Conservation (phyloP, 2,329 filamentous ascomycete genomes). For the Akanthomyces uredinophilus region DNA sequence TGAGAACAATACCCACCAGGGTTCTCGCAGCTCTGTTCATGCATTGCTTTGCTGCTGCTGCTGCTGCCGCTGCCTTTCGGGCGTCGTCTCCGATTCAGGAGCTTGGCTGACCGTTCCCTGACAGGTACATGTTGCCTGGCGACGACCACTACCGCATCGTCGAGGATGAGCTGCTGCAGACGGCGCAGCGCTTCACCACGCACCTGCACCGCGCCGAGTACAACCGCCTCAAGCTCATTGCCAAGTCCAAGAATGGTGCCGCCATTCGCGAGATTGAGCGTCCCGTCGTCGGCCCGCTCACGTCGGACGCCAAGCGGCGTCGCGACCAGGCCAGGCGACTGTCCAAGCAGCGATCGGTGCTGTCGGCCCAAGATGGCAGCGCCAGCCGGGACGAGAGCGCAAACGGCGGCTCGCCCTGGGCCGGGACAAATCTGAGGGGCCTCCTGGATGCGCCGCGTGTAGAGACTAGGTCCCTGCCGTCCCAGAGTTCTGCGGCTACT, state of each 20-base stretch:
- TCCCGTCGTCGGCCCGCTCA: conserved; percentile 41
- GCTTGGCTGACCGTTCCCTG: no score
- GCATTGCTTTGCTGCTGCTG: background rate
- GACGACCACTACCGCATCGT: conserved; percentile 79
- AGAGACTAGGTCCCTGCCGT: conserved; percentile 17
- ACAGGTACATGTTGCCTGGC: conserved; percentile 61
- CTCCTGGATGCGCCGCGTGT: conserved; percentile 39
- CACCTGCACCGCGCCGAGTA: conserved; percentile 78
- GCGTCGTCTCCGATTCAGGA: no score
- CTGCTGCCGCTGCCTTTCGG: background rate
- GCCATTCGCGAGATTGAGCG: conserved; percentile 47
- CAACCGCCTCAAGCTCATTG: conserved; percentile 56
- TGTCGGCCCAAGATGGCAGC: conserved; percentile 6
- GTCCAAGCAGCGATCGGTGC: conserved; percentile 23
- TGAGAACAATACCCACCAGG: conserved; percentile 21
- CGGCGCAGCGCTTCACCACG: conserved; percentile 64
- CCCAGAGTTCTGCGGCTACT: background rate
- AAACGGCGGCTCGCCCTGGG: conserved; percentile 21
- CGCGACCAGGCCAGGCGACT: conserved; percentile 19
- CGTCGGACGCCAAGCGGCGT: conserved; percentile 22
- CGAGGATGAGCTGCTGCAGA: conserved; percentile 69
- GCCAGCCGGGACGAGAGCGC: background rate
- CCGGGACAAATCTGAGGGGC: conserved; percentile 33
- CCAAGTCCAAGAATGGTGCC: conserved; percentile 49
- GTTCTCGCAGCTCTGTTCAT: background rate